Percentiles rank a stretch among this genome's conserved stretches.
phyloP scores from a whole-genome alignment of 192 early-diverging fungal genomes.

The Linnemannia exigua region DNA sequence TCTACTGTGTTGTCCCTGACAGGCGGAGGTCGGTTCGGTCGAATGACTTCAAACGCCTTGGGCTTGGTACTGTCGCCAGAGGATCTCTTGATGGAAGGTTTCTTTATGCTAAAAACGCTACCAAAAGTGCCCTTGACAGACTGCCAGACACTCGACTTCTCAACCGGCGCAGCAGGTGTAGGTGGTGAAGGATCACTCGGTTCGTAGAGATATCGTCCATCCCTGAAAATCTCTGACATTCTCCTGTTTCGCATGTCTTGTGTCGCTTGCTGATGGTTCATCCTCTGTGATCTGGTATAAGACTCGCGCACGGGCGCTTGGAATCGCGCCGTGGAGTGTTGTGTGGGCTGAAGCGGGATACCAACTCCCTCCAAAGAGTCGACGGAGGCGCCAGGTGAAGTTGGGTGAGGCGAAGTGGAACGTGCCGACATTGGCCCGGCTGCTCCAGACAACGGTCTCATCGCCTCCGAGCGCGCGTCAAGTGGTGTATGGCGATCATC shows the following conservation, averaged over 20 bases:
- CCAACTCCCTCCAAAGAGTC: slow-evolving; percentile 28
- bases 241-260: slow-evolving; percentile 27
- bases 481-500: not conserved
- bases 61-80: slow-evolving; percentile 33
- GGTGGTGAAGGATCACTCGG: not conserved
- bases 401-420: slow-evolving; percentile 25
- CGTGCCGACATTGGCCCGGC: slow-evolving; percentile 34
- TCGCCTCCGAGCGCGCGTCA: slow-evolving; percentile 25
- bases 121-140: slow-evolving; percentile 34
- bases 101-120: slow-evolving; percentile 20
- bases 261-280: slow-evolving; percentile 42
- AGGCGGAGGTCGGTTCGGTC: slow-evolving; percentile 27
- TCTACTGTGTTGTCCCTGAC: slow-evolving; percentile 20
- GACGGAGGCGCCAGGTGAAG: slow-evolving; percentile 18
- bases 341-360: slow-evolving; percentile 42
- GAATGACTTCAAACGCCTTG: slow-evolving; percentile 54
- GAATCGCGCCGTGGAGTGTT: slow-evolving; percentile 31
- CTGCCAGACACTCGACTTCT: slow-evolving; percentile 19
- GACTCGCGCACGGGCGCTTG: slow-evolving; percentile 28
- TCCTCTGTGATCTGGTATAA: slow-evolving; percentile 37
- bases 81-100: slow-evolving; percentile 1
- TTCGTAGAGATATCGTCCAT: slow-evolving; percentile 46
- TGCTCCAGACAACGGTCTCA: slow-evolving; percentile 21
- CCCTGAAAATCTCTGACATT: slow-evolving; percentile 54
- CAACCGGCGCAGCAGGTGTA: not conserved